A percentile compares a stretch with the other conserved stretches of the same genome.
Evolutionary conservation across 495 filamentous ascomycete species (phyloP).

Genomic region (Aspergillus cavernicola): DNA sequence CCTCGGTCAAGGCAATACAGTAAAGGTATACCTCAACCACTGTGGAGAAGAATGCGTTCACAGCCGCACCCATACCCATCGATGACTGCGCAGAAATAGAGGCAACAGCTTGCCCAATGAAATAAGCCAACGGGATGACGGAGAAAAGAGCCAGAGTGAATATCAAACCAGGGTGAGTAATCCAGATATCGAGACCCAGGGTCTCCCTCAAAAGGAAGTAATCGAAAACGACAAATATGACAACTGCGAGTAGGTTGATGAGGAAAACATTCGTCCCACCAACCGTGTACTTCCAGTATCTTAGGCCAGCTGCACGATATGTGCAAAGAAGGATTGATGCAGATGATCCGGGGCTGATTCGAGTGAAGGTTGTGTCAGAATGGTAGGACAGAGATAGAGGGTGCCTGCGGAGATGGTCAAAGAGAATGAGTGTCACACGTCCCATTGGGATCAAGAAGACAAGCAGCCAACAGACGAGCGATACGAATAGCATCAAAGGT

Average conservation of each 20-base stretch:
- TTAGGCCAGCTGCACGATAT: conserved; percentile 87
- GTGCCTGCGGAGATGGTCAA: conserved; percentile 88
- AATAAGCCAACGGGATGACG: conserved; percentile 97
- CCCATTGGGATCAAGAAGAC: conserved; percentile 99
- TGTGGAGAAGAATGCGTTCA: conserved; percentile 99
- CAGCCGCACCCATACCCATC: conserved; percentile 98
- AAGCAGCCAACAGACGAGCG: conserved; percentile 86
- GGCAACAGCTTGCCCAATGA: conserved; percentile 98
- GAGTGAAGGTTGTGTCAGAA: conserved; percentile 72
- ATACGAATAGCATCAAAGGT: conserved; percentile 82
- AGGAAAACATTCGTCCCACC: conserved; percentile 99
- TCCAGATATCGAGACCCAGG: conserved; percentile 62
- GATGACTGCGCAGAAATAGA: conserved; percentile 98
- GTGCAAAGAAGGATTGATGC: conserved; percentile 93
- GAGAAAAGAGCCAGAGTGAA: conserved; percentile 84
- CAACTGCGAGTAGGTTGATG: conserved; percentile 90
- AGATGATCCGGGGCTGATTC: conserved; percentile 62
- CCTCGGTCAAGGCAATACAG: conserved; percentile 88
- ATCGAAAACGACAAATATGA: conserved; percentile 89
- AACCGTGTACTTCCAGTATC: conserved; percentile 99
- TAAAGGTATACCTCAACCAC: conserved; percentile 98
- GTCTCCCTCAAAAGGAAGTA: conserved; percentile 70
- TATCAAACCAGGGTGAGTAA: conserved; percentile 79
- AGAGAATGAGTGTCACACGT: conserved; percentile 84
- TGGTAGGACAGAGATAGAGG: conserved; percentile 92